Evolutionary conservation across 2,329 filamentous ascomycete species (phyloP), one percentile per base, ranked within the genome.

Genomic region (Rosellinia necatrix): DNA sequence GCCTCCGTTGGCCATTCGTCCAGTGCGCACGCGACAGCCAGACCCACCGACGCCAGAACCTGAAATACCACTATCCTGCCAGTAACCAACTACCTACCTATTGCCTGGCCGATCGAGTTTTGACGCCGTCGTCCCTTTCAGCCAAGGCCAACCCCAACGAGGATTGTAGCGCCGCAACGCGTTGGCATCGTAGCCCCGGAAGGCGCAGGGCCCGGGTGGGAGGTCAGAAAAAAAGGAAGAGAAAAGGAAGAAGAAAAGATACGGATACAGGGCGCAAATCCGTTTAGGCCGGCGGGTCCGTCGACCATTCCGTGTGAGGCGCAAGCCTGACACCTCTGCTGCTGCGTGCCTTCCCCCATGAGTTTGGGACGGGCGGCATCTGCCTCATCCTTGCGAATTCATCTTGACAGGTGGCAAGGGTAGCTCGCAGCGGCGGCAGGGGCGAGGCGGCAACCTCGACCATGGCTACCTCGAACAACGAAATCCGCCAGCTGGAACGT

Each of bases 401-500:
- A 52, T 60, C 63, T 48, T 30, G 56, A 51, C 53, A 56, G 61
- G 60, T 64, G 68, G 62, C 59, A n/a, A 5, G 29, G 29, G 35
- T 8, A 32, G 21, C 29, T 3, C 6, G 21, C 30, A 21, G 17
- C 17, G 2, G 24, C 7, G 17, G 21, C 10, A 53, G 57, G 24
- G 37, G 21, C 29, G 17, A n/a, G 25, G n/a, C 21, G 17, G 17
- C 25, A n/a, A 19, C 17, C 15, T 3, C 37, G 13, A 29, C 13
- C 44, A 71, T 70, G 68, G 60, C 65, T 49, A 61, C 65, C 17
- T 61, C 59, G 6, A 68, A 57, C 40, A 46, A 46, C 25, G 81
- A 85, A 52, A 75, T 80, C 56, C 70, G 74, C 57, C 62, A 69
- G 41, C 74, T 85, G 47, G 70, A 77, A 58, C 72, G 76, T 51